Evolutionary conservation across 2,329 filamentous ascomycete genomes (phyloP).

Genomic region (Phyllosticta citrichinensis): DNA sequence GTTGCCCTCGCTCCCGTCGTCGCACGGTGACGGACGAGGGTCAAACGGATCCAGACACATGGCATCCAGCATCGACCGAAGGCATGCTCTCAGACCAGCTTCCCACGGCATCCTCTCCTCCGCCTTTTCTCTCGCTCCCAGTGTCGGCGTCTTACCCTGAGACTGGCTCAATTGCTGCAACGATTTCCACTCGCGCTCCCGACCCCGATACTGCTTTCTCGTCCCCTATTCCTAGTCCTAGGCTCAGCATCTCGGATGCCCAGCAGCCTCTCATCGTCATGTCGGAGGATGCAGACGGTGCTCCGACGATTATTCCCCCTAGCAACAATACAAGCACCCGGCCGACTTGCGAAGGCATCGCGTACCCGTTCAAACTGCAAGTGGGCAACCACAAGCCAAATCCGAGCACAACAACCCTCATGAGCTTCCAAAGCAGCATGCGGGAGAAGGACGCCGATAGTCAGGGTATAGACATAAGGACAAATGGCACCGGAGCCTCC

Average conservation of each 20-base stretch:
- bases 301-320: conserved; percentile 32
- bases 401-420: conserved; percentile 2
- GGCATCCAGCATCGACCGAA: background rate
- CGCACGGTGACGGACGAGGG: conserved; percentile 24
- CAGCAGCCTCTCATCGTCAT: conserved; percentile 5
- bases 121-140: background rate
- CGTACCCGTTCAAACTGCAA: conserved; percentile 61
- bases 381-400: conserved; percentile 3
- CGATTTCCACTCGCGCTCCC: conserved; percentile 5
- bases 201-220: conserved; percentile 3
- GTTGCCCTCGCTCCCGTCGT: conserved; percentile 20
- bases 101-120: background rate
- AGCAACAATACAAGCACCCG: conserved; percentile 48
- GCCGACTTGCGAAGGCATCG: conserved; percentile 58
- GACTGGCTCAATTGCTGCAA: background rate
- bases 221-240: conserved; percentile 5
- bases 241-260: background rate
- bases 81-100: background rate
- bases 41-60: conserved; percentile 13
- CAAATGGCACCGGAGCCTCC: background rate
- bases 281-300: background rate
- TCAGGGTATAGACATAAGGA: background rate
- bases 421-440: conserved; percentile 7
- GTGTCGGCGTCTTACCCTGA: background rate
- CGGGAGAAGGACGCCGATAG: background rate